Percentiles rank a stretch among this genome's conserved stretches.
phyloP scores from a whole-genome alignment of 139 green algal genomes.

The Micractinium conductrix region DNA sequence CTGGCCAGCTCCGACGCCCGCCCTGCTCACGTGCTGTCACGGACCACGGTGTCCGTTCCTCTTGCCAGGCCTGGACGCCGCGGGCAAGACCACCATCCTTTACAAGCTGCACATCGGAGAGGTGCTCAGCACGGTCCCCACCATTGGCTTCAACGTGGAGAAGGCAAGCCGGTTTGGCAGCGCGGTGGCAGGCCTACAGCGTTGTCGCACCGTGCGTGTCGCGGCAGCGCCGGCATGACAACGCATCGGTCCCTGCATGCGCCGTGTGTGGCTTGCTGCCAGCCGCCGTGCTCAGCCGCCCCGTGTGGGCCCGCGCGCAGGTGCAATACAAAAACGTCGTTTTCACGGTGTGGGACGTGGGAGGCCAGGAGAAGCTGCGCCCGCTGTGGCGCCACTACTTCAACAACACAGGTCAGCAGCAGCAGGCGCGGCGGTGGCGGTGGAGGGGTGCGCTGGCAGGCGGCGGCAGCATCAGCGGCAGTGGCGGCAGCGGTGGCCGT shows the following conservation, averaged over 20 bases:
- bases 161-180: constrained; percentile 11
- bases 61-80: constrained; percentile 86
- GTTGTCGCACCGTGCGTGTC: neutral
- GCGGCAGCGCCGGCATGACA: neutral
- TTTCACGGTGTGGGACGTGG: constrained; percentile 98
- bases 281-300: neutral
- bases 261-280: neutral
- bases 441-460: no score
- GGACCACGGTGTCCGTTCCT: no score
- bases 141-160: constrained; percentile 76
- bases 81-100: constrained; percentile 98
- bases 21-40: no score
- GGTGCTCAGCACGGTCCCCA: constrained; percentile 91
- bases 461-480: no score
- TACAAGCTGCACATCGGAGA: constrained; percentile 99
- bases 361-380: constrained; percentile 95
- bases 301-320: constrained; percentile 34
- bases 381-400: constrained; percentile 98
- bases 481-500: no score
- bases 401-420: constrained; percentile 82
- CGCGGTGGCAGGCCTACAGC: no score
- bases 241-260: neutral
- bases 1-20: no score
- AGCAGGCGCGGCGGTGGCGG: no score
- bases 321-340: constrained; percentile 96